These are phyloP conservation scores for Globisporangium splendens DNA, from an alignment of 352 stramenopile species.

Conservation along the genomic window DNA sequence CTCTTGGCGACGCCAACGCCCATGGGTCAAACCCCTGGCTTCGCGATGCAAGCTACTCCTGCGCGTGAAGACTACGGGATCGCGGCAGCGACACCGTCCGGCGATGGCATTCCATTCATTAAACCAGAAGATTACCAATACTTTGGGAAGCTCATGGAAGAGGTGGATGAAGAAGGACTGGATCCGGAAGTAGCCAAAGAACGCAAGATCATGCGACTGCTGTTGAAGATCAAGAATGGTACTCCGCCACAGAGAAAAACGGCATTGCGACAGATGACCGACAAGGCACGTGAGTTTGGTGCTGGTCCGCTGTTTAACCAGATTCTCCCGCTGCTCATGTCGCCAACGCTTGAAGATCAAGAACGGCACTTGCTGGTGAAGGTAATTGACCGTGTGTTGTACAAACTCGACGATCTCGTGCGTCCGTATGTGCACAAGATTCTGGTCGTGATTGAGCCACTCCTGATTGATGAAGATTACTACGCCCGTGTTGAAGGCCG, in stretches of 20 bases:
- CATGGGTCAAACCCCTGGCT: constrained; percentile 91
- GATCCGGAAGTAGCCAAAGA: constrained; percentile 94
- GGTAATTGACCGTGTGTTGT: constrained; percentile 98
- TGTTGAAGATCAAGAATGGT: constrained; percentile 99
- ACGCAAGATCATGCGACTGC: constrained; percentile 96
- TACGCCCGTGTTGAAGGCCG: constrained; percentile 98
- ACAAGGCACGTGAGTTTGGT: constrained; percentile 96
- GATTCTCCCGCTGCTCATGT: constrained; percentile 99
- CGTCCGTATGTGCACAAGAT: constrained; percentile 99
- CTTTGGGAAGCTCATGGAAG: constrained; percentile 95
- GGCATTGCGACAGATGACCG: constrained; percentile 95
- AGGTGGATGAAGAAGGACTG: constrained; percentile 82
- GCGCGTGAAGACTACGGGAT: constrained; percentile 80
- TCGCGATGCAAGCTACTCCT: constrained; percentile 80
- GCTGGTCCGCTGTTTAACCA: constrained; percentile 98
- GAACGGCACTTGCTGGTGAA: constrained; percentile 99
- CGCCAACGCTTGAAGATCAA: constrained; percentile 97
- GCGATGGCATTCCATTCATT: constrained; percentile 94
- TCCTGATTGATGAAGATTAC: constrained; percentile 99
- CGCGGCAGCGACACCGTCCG: constrained; percentile 54
- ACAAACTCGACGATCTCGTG: constrained; percentile 99
- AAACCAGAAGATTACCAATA: constrained; percentile 99
- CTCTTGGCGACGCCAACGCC: constrained; percentile 95
- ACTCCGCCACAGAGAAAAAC: constrained; percentile 97
- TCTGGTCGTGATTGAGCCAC: constrained; percentile 97